Base-by-base conservation (phyloP, 2,329 filamentous ascomycete genomes). In the Aspergillus ibericus region DNA sequence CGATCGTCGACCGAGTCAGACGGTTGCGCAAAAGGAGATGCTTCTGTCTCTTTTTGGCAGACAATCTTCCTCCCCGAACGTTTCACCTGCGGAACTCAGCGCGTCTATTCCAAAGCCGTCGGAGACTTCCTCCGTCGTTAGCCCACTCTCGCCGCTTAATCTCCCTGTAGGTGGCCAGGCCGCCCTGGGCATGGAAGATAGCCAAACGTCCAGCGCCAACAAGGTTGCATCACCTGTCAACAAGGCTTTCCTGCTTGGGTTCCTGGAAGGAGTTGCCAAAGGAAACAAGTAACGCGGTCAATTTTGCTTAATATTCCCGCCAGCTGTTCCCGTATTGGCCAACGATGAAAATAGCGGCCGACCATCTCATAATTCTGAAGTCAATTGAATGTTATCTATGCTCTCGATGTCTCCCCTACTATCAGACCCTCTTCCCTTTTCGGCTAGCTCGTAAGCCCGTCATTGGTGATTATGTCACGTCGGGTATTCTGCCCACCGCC, bases 171-270 rank as follows among this genome's bases (percentile, higher is more conserved):
- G 64, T 18, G 63, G 64, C 3, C 64, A 50, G 50, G 66, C 59
- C 12, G 62, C 68, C 6, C 65, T 59, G 32, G 61, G 65, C 13
- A 60, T 66, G n/a, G 55, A 55, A 15, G 63, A 63, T 16, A 83
- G 80, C 61, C 78, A 83, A 68, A 80, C 81, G 32, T 79, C 83
- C 12, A 85, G 87, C 46, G 60, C 57, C 13, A 71, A 65, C 52
- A 70, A 64, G n/a, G 62, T 70, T 42, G 76, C 78, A 16, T 89
- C 88, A 4, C 84, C 89, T 0, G 88, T 85, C 0, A 88, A 95
- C 65, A 88, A 90, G 70, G 87, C 82, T 15, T 95, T 95, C 67
- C 77, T 96, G 70, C 80, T 95, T 53, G 88, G 85, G 9, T 95
- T 92, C 70, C 77, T 96, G 67, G 85, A 91, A 63, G 80, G 80